phyloP scores from a whole-genome alignment of 805 yeast species.

The Huiozyma naganishii region DNA sequence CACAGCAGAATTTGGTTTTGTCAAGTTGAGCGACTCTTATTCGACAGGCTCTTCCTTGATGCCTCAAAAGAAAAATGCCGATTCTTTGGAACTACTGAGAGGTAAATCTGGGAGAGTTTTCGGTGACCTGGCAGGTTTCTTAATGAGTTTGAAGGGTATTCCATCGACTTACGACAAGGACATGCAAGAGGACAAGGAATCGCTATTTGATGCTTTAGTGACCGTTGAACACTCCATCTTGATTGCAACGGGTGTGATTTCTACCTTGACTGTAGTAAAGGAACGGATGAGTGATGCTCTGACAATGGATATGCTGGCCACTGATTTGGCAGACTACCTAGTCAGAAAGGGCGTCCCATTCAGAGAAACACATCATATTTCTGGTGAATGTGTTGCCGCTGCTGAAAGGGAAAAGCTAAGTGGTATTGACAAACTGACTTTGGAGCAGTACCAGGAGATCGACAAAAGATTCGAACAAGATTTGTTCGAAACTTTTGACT shows the following conservation, averaged over 20 bases:
- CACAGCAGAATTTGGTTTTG: slow-evolving; percentile 93
- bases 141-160: slow-evolving; percentile 93
- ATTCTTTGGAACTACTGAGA: slow-evolving; percentile 84
- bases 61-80: slow-evolving; percentile 99
- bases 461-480: slow-evolving; percentile 75
- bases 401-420: slow-evolving; percentile 71
- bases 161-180: slow-evolving; percentile 98
- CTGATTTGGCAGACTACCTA: slow-evolving; percentile 94
- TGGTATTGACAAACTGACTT: slow-evolving; percentile 77
- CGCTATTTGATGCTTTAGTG: slow-evolving; percentile 81
- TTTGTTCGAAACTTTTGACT: slow-evolving; percentile 77
- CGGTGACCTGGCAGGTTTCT: slow-evolving; percentile 88
- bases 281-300: slow-evolving; percentile 77
- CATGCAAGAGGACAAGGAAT: slow-evolving; percentile 98
- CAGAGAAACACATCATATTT: slow-evolving; percentile 97
- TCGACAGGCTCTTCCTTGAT: slow-evolving; percentile 96
- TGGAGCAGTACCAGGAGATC: slow-evolving; percentile 69
- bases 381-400: slow-evolving; percentile 90
- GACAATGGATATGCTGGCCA: slow-evolving; percentile 98
- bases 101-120: slow-evolving; percentile 97
- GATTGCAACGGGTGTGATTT: slow-evolving; percentile 92
- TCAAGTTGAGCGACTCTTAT: slow-evolving; percentile 90
- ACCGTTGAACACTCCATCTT: slow-evolving; percentile 90
- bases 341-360: slow-evolving; percentile 98
- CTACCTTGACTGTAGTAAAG: slow-evolving; percentile 66